A percentile compares a stretch with the other conserved stretches of the same genome.
Evolutionary conservation across 2,329 filamentous ascomycete species (phyloP).

Genomic region (Aspergillus bombycis): DNA sequence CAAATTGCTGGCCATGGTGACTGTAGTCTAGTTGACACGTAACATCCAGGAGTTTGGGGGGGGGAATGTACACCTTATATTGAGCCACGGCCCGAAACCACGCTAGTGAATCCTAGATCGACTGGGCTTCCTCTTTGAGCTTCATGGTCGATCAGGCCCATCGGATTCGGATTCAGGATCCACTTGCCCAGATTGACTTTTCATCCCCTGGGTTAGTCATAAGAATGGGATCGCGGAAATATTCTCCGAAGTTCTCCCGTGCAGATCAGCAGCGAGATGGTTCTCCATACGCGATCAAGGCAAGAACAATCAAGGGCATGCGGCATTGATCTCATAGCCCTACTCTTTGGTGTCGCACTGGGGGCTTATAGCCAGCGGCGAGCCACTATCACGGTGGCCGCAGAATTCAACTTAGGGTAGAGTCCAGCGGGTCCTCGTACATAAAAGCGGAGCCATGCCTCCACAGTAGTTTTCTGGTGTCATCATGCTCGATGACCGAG

Average conservation of each 20-base stretch:
- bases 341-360: neutral
- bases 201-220: too few species aligned
- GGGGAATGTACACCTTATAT: neutral
- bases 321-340: neutral
- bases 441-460: neutral
- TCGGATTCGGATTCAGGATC: neutral
- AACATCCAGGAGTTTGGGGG: neutral
- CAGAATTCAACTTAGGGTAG: neutral
- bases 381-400: neutral
- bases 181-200: neutral
- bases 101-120: neutral
- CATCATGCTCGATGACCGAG: neutral
- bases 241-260: neutral
- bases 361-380: fast-evolving
- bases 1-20: neutral
- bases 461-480: neutral
- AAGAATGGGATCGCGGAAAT: neutral
- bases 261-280: neutral
- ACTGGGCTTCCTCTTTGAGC: neutral
- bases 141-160: neutral
- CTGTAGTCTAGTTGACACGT: neutral
- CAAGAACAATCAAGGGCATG: neutral
- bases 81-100: neutral
- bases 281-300: neutral
- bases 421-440: neutral